Base-by-base conservation (phyloP, 1,284 basidiomycete species). In the Cryptococcus neoformans region DNA sequence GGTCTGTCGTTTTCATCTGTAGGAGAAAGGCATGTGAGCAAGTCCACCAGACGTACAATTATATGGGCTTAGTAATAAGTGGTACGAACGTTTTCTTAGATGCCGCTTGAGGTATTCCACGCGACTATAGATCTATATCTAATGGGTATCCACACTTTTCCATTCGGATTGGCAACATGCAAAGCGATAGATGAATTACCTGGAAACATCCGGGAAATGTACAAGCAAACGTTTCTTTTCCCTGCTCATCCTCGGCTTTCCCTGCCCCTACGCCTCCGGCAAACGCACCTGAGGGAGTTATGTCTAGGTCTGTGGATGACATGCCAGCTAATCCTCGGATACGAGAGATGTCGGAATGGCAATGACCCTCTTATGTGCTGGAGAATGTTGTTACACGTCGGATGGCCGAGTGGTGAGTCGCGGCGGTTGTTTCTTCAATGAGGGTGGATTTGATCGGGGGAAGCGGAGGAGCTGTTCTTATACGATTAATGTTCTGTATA, bases 71-170 rank as follows among this genome's bases (percentile, higher is more conserved):
- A 21, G 21, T 21, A 21, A 21, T 21, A 21, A 21, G 21, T 21
- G 21, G 21, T 21, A 67, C 76, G 58, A 56, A 79, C 77, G 77
- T 66, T 78, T 79, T 51, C 77, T 57, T 49, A 78, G 76, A 62
- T 79, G 77, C 47, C 77, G 58, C 51, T 75, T 75, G 56, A 79
- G 57, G 56, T 79, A 79, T 58, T 78, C 76, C 68, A 77, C 72
- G 36, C 76, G 70, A 60, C 73, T 75, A 58, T 78, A 78, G 0
- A 64, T 62, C 73, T 77, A 21, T 21, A 21, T 21, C 21, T 21
- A 21, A 21, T 21, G 21, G 21, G 21, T 21, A 21, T 21, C 21
- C 21, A 21, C 21, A 21, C 38, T 38, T 40, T 21, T 21, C 9
- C 7, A 8, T 48, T 21, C 12, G 17, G 5, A 17, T 11, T 35